Conservation (phyloP, 352 stramenopile species). For the Pythium apleroticum region DNA sequence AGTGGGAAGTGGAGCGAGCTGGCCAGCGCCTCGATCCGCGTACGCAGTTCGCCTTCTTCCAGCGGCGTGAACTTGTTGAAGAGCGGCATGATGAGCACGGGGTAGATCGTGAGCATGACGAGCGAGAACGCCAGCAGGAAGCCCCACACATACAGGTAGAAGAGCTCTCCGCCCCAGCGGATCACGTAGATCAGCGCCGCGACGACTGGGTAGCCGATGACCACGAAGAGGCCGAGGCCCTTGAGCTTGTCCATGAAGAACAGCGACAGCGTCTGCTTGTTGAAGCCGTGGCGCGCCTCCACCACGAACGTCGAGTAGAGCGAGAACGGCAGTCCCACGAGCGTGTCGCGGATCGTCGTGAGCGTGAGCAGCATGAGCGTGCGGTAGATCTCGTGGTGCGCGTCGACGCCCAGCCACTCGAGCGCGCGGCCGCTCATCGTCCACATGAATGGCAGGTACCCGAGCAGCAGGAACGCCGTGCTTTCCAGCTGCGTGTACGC, state of each 20-base stretch:
- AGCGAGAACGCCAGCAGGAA: slow-evolving; percentile 80
- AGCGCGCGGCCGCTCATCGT: slow-evolving; percentile 74
- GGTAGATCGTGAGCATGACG: slow-evolving; percentile 94
- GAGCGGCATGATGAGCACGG: slow-evolving; percentile 95
- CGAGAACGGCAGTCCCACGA: slow-evolving; percentile 64
- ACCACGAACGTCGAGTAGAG: slow-evolving; percentile 97
- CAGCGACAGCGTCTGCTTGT: slow-evolving; percentile 94
- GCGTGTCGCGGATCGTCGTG: slow-evolving; percentile 57
- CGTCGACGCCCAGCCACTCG: slow-evolving; percentile 49
- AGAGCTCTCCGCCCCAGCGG: slow-evolving; percentile 65
- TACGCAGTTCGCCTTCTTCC: slow-evolving; percentile 87
- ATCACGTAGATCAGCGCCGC: slow-evolving; percentile 71
- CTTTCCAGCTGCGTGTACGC: slow-evolving; percentile 86
- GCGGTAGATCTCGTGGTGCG: slow-evolving; percentile 80
- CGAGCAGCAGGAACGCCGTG: slow-evolving; percentile 86
- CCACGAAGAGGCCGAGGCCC: slow-evolving; percentile 81
- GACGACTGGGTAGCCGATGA: slow-evolving; percentile 70
- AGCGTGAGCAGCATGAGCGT: slow-evolving; percentile 75
- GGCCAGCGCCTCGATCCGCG: slow-evolving; percentile 92
- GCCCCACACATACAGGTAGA: slow-evolving; percentile 94
- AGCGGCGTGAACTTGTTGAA: slow-evolving; percentile 96
- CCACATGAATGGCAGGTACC: slow-evolving; percentile 95
- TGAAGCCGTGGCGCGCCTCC: slow-evolving; percentile 97
- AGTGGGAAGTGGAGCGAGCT: slow-evolving; percentile 92
- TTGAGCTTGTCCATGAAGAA: slow-evolving; percentile 97